Evolutionary conservation across 192 early-diverging fungal species (phyloP).

Genomic region (Rhizophagus prolifer): DNA sequence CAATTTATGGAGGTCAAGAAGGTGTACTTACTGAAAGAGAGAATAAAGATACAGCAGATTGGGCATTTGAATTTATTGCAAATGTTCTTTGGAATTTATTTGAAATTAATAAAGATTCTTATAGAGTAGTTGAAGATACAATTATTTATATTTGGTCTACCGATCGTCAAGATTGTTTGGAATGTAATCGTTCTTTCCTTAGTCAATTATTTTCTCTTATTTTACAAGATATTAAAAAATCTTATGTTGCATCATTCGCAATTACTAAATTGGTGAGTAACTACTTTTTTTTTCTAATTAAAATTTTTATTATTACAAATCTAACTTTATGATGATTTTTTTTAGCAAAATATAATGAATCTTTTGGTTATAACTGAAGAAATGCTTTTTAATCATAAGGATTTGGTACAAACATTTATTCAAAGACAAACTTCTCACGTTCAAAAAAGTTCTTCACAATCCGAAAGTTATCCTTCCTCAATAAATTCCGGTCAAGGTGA

Average conservation of each 20-base stretch:
- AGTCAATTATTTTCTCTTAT: neutral
- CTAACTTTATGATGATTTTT: neutral
- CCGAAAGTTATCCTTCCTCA: conserved; percentile 24
- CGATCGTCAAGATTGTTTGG: conserved; percentile 11
- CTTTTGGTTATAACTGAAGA: conserved; percentile 15
- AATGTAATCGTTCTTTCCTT: conserved; percentile 18
- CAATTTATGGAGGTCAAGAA: conserved; percentile 3
- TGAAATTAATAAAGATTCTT: conserved; percentile 4
- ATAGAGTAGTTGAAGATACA: conserved; percentile 13
- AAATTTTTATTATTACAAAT: neutral
- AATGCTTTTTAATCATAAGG: conserved; percentile 25
- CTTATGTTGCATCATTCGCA: neutral
- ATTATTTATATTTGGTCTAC: conserved; percentile 26
- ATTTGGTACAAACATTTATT: conserved; percentile 16
- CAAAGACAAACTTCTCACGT: neutral
- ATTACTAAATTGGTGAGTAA: conserved; percentile 13
- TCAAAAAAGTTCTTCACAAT: neutral
- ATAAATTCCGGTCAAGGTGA: neutral
- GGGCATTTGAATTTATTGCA: conserved; percentile 26
- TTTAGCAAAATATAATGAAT: conserved; percentile 24
- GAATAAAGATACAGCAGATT: conserved; percentile 23
- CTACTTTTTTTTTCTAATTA: neutral
- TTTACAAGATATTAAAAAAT: neutral
- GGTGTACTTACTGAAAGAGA: neutral
- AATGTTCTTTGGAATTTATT: conserved; percentile 28